Evolutionary conservation across 108 stramenopile species (phyloP), one percentile per base, ranked within the genome.

Genomic region (Nitzschia sp.): DNA sequence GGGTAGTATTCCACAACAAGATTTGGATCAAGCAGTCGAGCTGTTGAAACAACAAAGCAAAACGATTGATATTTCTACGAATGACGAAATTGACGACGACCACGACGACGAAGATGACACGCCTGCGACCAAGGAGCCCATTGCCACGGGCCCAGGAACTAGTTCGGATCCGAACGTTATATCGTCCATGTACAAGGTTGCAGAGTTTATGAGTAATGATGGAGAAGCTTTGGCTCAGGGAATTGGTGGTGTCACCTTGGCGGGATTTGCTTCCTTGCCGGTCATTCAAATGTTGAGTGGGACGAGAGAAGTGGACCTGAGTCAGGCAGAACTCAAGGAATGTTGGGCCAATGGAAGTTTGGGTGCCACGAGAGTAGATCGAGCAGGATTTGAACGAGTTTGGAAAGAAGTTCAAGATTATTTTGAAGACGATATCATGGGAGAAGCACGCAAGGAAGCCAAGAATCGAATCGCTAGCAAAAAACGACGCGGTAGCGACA

Each of bases 351-450:
- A 85, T 30, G 89, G 89, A 48, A 73, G 79, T 4, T 65, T 82
- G 58, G 89, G 89, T 27, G 81, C 81, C 23, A 73, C 75, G 21
- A 54, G 84, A 51, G 86, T 86, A 17, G 86, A 90, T 79, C 76
- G 84, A 0, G 54, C 36, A 42, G 89, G 81, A 26, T 90, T 90
- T 66, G 81, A 85, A 75, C 67, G 89, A 28, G 89, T 90, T 18
- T 90, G 85, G 89, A 83, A 77, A 24, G 89, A 90, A 71, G 86
- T 90, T 2, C 89, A 90, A 66, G 89, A 90, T 25, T 85, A 90
- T 59, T 90, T 85, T 72, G 82, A 87, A 62, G 79, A 82, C 21
- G 86, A 87, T 53, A 76, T 90, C 17, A 83, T 90, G 84, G 83
- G 77, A 21, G 86, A 82, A 35, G 68, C 86, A n/a, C 38, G 77